Percentiles rank a stretch among this genome's conserved stretches.
Conservation (phyloP, 352 stramenopile genomes). For the Globisporangium cystogenes region DNA sequence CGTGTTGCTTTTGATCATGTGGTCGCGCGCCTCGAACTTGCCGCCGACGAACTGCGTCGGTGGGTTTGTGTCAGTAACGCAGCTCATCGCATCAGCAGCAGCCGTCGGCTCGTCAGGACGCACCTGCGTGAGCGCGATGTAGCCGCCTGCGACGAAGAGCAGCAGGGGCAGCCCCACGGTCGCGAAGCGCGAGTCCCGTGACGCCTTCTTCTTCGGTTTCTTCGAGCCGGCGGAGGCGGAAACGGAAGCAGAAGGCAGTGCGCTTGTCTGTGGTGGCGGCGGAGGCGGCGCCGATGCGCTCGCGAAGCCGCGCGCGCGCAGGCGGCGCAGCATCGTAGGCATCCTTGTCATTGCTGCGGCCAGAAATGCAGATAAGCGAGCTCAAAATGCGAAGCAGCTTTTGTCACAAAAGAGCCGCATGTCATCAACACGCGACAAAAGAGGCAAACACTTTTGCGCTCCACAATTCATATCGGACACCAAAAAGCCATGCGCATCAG, state of each 20-base stretch:
- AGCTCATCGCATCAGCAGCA: constrained; percentile 3
- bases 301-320: constrained; percentile 6
- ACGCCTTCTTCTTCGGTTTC: constrained; percentile 36
- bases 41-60: constrained; percentile 63
- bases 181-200: constrained; percentile 52
- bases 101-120: neutral
- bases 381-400: neutral
- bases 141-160: constrained; percentile 80
- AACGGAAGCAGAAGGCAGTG: constrained; percentile 11
- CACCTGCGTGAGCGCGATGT: constrained; percentile 70
- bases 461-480: too few species aligned
- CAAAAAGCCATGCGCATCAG: constrained; percentile 70
- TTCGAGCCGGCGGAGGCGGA: constrained; percentile 1
- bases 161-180: constrained; percentile 71
- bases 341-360: constrained; percentile 1
- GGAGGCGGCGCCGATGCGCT: neutral
- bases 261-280: neutral
- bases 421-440: too few species aligned
- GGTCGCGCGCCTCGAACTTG: constrained; percentile 78
- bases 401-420: too few species aligned
- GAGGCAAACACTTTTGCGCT: too few species aligned
- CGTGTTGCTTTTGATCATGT: constrained; percentile 80
- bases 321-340: neutral
- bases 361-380: neutral
- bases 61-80: neutral